These are phyloP conservation scores for Annona squamosa DNA, from an alignment of 164 flowering plant species.

Conservation along the genomic window DNA sequence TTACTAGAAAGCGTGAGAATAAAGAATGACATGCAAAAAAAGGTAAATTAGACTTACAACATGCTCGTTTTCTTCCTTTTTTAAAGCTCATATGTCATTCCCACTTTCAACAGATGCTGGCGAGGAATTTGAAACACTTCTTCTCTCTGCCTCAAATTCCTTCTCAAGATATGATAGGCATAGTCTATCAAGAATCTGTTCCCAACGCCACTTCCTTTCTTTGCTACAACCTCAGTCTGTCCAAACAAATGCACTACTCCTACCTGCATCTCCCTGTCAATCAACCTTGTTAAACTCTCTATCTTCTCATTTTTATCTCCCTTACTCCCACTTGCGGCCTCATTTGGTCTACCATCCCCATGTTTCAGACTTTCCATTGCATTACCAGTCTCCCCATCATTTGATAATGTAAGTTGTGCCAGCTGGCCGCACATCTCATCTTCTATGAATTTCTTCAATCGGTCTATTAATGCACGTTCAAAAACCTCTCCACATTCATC, in stretches of 20 bases:
- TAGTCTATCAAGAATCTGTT: slow-evolving; percentile 57
- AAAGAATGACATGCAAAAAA: too few species aligned
- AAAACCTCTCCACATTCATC: slow-evolving; percentile 42
- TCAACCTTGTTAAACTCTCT: slow-evolving; percentile 27
- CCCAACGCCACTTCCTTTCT: slow-evolving; percentile 33
- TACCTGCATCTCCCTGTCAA: slow-evolving; percentile 33
- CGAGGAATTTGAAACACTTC: slow-evolving; percentile 54
- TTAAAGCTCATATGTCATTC: slow-evolving; percentile 66
- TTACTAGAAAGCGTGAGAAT: too few species aligned
- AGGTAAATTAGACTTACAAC: too few species aligned
- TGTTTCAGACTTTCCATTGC: not conserved
- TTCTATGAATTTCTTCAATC: slow-evolving; percentile 43
- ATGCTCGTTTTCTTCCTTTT: not conserved
- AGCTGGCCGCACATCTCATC: slow-evolving; percentile 25
- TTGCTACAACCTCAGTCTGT: slow-evolving; percentile 55
- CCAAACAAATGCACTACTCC: slow-evolving; percentile 66
- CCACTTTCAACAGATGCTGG: slow-evolving; percentile 57
- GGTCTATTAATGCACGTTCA: slow-evolving; percentile 44
- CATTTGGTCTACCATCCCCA: not conserved
- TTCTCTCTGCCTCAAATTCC: slow-evolving; percentile 47
- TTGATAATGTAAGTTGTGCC: not conserved
- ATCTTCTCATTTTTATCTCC: slow-evolving; percentile 9
- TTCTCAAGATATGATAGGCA: slow-evolving; percentile 49
- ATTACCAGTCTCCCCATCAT: not conserved
- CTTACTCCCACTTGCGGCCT: not conserved